Base-by-base conservation (phyloP, 306 rosid genomes). In the Spatholobus suberectus region DNA sequence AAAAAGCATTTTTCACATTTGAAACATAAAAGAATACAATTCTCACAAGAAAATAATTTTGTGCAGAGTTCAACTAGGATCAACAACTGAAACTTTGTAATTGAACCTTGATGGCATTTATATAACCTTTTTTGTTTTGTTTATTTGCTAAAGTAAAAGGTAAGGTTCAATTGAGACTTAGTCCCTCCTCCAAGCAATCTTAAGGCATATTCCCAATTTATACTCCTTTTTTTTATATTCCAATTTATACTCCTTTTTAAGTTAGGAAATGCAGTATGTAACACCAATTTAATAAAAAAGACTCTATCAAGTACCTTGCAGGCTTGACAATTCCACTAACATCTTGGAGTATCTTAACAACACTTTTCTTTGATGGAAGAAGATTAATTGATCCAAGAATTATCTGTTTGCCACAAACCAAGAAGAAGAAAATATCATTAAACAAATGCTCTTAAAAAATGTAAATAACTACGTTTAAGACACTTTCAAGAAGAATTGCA, bases 361-460 rank as follows among this genome's bases (percentile, higher is more conserved):
- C 83, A 81, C 90, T 85, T 78, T 87, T 90, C 79, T 91, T 91
- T 9, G 94, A 83, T 15, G 97, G 92, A 68, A 86, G 73, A 77
- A 93, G 71, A 81, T 86, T 77, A 11, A 90, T 51, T 84, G 84
- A 61, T 73, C 90, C 95, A 79, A 93, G 86, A 59, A 83, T 23
- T 32, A 58, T 84, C 91, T 88, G 73, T 52, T 71, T 23, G 57
- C 9, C 37, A 18, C 15, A 73, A 77, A 73, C 34, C 23, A 77
- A 69, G 0, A 41, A 21, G 2, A 26, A 46, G 29, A 65, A 66
- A 73, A 38, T 0, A 68, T 63, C 73, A 61, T 69, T 29, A 26
- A 3, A n/a, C 76, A 21, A 37, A 54, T 40, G 63, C 41, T 11
- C 77, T 18, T 21, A 0, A 20, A 65, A 46, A 8, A 41, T 44